phyloP scores from a whole-genome alignment of 257 asterid species.

The Plantago ovata region DNA sequence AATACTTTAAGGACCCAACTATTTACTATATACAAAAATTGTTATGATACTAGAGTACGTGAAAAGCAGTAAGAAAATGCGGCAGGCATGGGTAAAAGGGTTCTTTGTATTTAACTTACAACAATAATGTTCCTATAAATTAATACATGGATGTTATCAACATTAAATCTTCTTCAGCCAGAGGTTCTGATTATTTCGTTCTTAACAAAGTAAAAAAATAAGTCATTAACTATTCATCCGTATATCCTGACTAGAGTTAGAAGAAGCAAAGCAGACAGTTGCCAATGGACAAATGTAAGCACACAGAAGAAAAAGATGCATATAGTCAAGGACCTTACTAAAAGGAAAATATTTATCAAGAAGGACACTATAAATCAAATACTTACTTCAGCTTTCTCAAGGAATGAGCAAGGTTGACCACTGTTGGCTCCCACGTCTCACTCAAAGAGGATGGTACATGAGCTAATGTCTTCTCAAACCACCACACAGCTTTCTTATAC shows the following conservation, averaged over 20 bases:
- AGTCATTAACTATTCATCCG: background rate
- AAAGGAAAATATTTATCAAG: background rate
- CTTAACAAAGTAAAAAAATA: too few species aligned
- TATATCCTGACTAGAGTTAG: too few species aligned
- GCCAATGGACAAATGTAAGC: too few species aligned
- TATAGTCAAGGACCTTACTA: background rate
- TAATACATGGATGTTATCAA: background rate
- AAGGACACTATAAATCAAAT: constrained; percentile 1
- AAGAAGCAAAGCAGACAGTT: too few species aligned
- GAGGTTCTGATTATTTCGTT: too few species aligned
- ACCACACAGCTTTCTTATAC: constrained; percentile 78
- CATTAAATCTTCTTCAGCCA: too few species aligned
- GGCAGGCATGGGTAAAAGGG: constrained; percentile 2
- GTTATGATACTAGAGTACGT: background rate
- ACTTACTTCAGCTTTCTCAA: constrained; percentile 80
- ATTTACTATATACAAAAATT: too few species aligned
- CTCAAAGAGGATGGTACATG: constrained; percentile 76
- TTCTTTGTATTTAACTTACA: background rate
- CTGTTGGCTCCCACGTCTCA: constrained; percentile 98
- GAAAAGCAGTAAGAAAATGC: background rate
- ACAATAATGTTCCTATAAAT: background rate
- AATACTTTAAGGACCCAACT: too few species aligned
- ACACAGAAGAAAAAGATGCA: too few species aligned
- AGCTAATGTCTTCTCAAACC: constrained; percentile 89
- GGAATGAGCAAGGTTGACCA: constrained; percentile 93